Conservation (phyloP, 768 basidiomycete species). For the Phlebiopsis gigantea region DNA sequence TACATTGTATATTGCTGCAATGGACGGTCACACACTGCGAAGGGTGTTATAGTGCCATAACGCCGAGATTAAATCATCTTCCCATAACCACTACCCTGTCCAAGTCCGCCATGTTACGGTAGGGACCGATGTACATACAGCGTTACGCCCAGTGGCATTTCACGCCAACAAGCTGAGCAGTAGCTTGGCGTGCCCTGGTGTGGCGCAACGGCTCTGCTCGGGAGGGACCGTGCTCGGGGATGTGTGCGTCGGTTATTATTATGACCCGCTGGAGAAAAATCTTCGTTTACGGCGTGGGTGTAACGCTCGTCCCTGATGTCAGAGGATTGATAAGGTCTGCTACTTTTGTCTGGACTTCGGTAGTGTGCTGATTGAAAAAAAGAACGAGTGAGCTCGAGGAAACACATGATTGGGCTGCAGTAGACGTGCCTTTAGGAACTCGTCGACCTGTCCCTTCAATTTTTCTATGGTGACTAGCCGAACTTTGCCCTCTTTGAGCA, state of each 20-base stretch:
- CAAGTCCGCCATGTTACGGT: not conserved
- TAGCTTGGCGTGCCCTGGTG: not conserved
- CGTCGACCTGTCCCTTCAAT: slow-evolving; percentile 74
- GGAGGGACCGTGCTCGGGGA: not conserved
- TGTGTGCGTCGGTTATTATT: not conserved
- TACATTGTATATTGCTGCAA: not conserved
- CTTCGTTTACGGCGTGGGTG: not conserved
- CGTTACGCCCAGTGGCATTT: not conserved
- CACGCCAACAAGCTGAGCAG: not conserved
- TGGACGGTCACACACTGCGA: not conserved
- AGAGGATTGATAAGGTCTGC: slow-evolving; percentile 46
- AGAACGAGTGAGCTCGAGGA: not conserved
- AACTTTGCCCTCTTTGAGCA: slow-evolving; percentile 75
- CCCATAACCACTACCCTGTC: not conserved
- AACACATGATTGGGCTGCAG: not conserved
- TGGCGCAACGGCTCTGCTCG: not conserved
- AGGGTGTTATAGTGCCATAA: not conserved
- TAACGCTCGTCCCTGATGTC: not conserved
- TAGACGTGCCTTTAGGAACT: slow-evolving; percentile 58
- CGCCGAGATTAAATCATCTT: not conserved
- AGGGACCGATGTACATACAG: not conserved
- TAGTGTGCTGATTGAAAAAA: slow-evolving; percentile 46
- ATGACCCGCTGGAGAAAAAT: not conserved
- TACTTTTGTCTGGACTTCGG: slow-evolving; percentile 72
- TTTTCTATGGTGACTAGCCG: slow-evolving; percentile 69